phyloP scores from a whole-genome alignment of 2,329 filamentous ascomycete species.

The Colletotrichum caudatum region DNA sequence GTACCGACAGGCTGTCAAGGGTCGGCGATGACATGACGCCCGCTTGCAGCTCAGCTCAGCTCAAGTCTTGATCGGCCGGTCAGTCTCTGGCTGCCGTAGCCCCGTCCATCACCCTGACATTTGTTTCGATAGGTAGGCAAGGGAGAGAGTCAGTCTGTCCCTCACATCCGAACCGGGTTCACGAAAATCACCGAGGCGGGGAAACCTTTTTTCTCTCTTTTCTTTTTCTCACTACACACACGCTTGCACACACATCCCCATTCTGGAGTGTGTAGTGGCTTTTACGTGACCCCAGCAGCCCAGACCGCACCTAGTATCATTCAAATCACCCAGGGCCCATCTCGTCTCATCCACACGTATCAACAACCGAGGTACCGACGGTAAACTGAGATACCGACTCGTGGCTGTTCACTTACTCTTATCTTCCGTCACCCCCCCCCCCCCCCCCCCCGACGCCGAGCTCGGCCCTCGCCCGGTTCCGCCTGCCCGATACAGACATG shows the following conservation, averaged over 20 bases:
- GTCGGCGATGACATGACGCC: slow-evolving; percentile 18
- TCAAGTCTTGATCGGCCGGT: slow-evolving; percentile 20
- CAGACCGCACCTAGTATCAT: slow-evolving; percentile 14
- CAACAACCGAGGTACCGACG: background rate
- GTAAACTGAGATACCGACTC: slow-evolving; percentile 3
- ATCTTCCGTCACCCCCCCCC: background rate
- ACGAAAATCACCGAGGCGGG: slow-evolving; percentile 17
- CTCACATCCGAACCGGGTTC: slow-evolving; percentile 18
- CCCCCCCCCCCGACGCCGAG: background rate
- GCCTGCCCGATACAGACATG: slow-evolving; percentile 29
- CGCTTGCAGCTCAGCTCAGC: slow-evolving; percentile 13
- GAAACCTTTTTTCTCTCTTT: slow-evolving; percentile 10
- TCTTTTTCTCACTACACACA: background rate
- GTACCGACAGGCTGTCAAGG: slow-evolving; percentile 5
- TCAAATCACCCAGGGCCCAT: slow-evolving; percentile 1
- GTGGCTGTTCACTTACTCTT: slow-evolving; percentile 12
- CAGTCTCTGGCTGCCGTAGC: slow-evolving; percentile 26
- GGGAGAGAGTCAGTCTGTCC: slow-evolving; percentile 9
- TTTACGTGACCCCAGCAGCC: slow-evolving; percentile 24
- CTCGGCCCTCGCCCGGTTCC: slow-evolving; percentile 33
- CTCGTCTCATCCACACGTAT: slow-evolving; percentile 13
- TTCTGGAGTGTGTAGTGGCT: slow-evolving; percentile 23
- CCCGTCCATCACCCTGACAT: slow-evolving; percentile 8
- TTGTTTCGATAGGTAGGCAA: slow-evolving; percentile 12
- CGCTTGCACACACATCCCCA: background rate